Evolutionary conservation across 495 filamentous ascomycete genomes (phyloP), one percentile per base, ranked within the genome.

Genomic region (Podospora pseudopauciseta): DNA sequence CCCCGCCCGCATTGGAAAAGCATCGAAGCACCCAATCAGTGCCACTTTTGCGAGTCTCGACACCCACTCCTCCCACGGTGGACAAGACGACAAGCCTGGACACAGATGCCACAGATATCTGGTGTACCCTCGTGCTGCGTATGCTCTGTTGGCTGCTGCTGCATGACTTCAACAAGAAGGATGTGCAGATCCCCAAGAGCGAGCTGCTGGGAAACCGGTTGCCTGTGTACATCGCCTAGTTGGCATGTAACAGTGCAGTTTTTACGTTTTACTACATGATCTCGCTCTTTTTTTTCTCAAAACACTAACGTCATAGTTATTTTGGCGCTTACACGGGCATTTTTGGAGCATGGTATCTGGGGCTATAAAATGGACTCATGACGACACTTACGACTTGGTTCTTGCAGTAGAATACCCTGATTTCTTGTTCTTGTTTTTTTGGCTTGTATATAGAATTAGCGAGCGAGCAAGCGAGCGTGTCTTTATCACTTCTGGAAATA

Each of bases 111-210:
- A 57, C 73, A 15, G 74, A 72, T 3, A 80, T 83, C 39, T 85
- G 83, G 83, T 81, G 81, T 62, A 75, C 77, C 16, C 72, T 84
- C n/a, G 75, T 84, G 0, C 82, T 84, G 64, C 74, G 83, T 5
- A 86, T 85, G 83, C 70, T 86, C 39, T 84, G 81, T 71, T 85
- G 83, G 83, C 69, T 86, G 5, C 69, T 80, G 65, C 70, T 85
- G 68, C 83, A 86, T 65, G 82, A 85, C 70, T 86, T 86, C 54
- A 72, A 85, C 70, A 80, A 78, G 28, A 73, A 77, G 44, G 83
- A 86, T 55, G 74, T 80, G 13, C 80, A 81, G 74, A 75, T 83
- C 7, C 70, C 82, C n/a, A 79, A 81, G 67, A 80, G 79, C 66
- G 81, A 81, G 72, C 69, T 83, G 39, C 65, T 79, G 49, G 82